Base-by-base conservation (phyloP, 805 yeast genomes). In the Candida jianshihensis region DNA sequence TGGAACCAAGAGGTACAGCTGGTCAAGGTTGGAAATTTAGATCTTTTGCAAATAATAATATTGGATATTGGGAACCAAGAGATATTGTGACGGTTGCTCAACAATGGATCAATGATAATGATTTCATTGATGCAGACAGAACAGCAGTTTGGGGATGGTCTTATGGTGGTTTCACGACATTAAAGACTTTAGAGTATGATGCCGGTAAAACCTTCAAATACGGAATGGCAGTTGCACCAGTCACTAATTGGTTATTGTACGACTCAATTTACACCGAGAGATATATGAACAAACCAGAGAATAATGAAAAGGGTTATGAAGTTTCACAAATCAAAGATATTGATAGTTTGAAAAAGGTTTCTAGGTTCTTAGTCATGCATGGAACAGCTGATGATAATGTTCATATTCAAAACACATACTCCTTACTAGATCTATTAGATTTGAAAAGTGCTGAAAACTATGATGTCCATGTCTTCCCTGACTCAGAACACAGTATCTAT, bases 101-200 rank as follows among this genome's bases (percentile, higher is more conserved):
- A 33, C 64, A 63, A 30, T 78, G 75, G 52, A 66, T 81, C 4
- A 35, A 35, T n/a, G n/a, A n/a, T 7, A 58, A 59, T 5, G 49
- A 42, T 0, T 88, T 77, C 50, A 82, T 92, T 28, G 83, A 88
- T 53, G 53, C 62, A 14, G 64, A 69, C 4, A 71, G 73, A 41
- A 78, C 86, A 8, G 94, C 95, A 0, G 72, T 90, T 40, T 92
- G 97, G 95, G 98, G 98, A 12, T 92, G 98, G 98, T 84, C 95
- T 12, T 92, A 90, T 55, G 98, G 98, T 34, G 98, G 98, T 0
- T 92, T 78, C 56, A 72, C 88, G 62, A 87, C 98, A 0, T 67
- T 92, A 44, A 90, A 89, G 61, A 82, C 95, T 0, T 62, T 92
- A 35, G 97, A 92, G 59, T 68, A 67, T 21, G 98, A 92, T 58